Evolutionary conservation across 2,329 filamentous ascomycete species (phyloP).

Genomic region (Mariannaea elegans): DNA sequence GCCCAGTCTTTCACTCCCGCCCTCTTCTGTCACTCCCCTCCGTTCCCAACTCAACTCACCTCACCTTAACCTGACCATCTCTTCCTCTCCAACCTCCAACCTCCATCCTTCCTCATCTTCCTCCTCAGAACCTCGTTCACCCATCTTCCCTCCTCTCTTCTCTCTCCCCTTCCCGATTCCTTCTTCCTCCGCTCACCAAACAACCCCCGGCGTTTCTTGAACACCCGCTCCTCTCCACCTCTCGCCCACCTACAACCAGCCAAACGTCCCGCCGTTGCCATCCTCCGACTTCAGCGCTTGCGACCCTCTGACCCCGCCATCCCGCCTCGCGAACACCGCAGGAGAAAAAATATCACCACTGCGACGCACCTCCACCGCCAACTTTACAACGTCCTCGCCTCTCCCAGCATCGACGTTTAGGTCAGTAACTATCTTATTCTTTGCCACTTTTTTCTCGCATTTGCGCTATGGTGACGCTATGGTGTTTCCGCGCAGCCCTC

Average conservation of each 20-base stretch:
- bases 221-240: slow-evolving; percentile 27
- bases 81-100: slow-evolving; percentile 42
- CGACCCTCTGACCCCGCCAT: slow-evolving; percentile 46
- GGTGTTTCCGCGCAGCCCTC: background rate
- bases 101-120: slow-evolving; percentile 38
- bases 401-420: slow-evolving; percentile 35
- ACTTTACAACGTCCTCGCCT: slow-evolving; percentile 34
- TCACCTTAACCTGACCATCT: slow-evolving; percentile 41
- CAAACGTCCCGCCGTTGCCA: slow-evolving; percentile 27
- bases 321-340: slow-evolving; percentile 42
- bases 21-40: slow-evolving; percentile 21
- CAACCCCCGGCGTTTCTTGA: slow-evolving; percentile 31
- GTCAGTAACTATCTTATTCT: slow-evolving; percentile 28
- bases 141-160: slow-evolving; percentile 28
- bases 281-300: slow-evolving; percentile 33
- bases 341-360: slow-evolving; percentile 41
- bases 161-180: slow-evolving; percentile 36
- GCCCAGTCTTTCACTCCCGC: slow-evolving; percentile 23
- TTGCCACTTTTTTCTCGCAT: background rate
- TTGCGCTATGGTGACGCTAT: slow-evolving; percentile 1
- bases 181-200: slow-evolving; percentile 32
- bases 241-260: slow-evolving; percentile 21
- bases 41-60: slow-evolving; percentile 29
- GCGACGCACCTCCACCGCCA: slow-evolving; percentile 32
- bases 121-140: slow-evolving; percentile 12